Conservation (phyloP, 257 asterid genomes). For the Jacaranda mimosifolia region DNA sequence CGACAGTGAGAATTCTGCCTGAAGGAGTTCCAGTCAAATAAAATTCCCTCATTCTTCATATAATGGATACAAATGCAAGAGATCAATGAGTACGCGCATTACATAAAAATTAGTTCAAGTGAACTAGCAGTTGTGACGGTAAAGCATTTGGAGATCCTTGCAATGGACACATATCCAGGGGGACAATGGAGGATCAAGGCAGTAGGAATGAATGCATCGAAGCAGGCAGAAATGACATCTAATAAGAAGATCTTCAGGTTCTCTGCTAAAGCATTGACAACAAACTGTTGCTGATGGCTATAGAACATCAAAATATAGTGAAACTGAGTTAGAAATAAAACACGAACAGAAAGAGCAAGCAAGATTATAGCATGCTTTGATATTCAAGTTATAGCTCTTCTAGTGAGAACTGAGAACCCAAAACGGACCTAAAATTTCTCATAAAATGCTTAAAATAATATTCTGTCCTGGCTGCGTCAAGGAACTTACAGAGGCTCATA, state of each 20-base stretch:
- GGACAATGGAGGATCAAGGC: conserved; percentile 86
- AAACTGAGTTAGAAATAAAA: conserved; percentile 18
- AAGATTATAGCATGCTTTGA: not conserved
- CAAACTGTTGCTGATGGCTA: conserved; percentile 67
- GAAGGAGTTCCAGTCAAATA: not conserved
- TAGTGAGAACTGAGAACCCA: not conserved
- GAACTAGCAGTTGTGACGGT: conserved; percentile 47
- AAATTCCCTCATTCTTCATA: not conserved
- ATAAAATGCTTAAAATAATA: not conserved
- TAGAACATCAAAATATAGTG: conserved; percentile 22
- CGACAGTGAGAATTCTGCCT: not conserved
- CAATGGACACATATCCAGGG: conserved; percentile 87
- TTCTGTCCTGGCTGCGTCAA: not conserved
- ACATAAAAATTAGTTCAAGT: not conserved
- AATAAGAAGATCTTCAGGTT: conserved; percentile 85
- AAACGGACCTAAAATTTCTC: not conserved
- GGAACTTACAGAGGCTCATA: not conserved
- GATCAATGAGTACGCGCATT: not conserved
- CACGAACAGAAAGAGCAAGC: not conserved
- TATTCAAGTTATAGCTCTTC: not conserved
- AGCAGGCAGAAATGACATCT: conserved; percentile 61
- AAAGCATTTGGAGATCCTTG: conserved; percentile 70
- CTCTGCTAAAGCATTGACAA: conserved; percentile 61
- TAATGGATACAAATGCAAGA: not conserved
- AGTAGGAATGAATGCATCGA: conserved; percentile 70